phyloP scores from a whole-genome alignment of 2,329 filamentous ascomycete species.

The Diaporthe australafricana region DNA sequence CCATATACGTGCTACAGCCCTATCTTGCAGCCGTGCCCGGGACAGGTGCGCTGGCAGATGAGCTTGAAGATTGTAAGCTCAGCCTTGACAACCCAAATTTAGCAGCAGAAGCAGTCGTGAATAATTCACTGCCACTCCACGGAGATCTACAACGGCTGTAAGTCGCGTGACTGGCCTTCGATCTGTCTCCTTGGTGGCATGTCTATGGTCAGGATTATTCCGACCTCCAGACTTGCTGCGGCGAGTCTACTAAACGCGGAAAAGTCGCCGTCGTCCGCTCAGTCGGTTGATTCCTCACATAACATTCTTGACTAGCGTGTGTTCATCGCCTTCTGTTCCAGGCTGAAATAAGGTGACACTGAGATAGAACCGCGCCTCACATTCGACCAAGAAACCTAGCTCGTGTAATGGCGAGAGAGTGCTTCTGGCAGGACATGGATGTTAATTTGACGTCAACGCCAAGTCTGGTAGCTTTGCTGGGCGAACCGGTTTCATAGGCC shows the following conservation, averaged over 20 bases:
- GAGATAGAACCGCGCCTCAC: conserved; percentile 12
- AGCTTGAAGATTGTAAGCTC: conserved; percentile 12
- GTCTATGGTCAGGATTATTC: neutral
- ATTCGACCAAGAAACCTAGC: neutral
- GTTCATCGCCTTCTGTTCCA: conserved; percentile 10
- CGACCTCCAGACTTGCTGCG: neutral
- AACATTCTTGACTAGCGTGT: neutral
- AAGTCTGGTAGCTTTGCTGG: neutral
- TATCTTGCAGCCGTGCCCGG: neutral
- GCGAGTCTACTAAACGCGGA: conserved; percentile 2
- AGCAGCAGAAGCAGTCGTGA: neutral
- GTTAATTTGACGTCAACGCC: conserved; percentile 24
- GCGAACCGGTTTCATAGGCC: conserved; percentile 1
- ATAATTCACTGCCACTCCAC: conserved; percentile 16
- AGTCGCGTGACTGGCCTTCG: neutral
- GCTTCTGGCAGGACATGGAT: conserved; percentile 3
- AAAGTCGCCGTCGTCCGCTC: neutral
- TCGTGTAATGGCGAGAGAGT: neutral
- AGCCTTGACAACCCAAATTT: conserved; percentile 19
- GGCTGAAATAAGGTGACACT: conserved; percentile 15
- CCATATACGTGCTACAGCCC: neutral
- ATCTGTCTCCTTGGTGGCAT: neutral
- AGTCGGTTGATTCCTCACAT: neutral
- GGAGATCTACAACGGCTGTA: neutral
- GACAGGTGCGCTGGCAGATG: conserved; percentile 17